These are phyloP conservation scores for Ceratocystis papillata DNA, from an alignment of 2,329 filamentous ascomycete species.

Conservation along the genomic window DNA sequence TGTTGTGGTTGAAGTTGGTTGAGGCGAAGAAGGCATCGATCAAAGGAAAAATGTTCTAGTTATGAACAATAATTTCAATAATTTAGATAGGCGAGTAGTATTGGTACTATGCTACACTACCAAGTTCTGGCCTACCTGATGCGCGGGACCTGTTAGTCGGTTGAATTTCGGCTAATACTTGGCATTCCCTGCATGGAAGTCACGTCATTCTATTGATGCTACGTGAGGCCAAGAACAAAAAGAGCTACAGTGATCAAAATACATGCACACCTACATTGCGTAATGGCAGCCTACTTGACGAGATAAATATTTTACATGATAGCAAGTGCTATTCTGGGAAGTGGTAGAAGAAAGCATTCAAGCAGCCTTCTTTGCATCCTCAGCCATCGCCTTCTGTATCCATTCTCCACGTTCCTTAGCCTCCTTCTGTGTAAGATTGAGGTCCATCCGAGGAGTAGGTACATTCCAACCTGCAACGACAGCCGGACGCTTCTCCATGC, in stretches of 20 bases:
- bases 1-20: not conserved
- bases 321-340: not conserved
- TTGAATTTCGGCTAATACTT: not conserved
- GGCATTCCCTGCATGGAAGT: not conserved
- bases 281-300: not conserved
- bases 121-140: not conserved
- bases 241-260: not conserved
- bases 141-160: conserved; percentile 1
- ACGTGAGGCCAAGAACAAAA: not conserved
- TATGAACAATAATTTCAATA: not conserved
- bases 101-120: conserved; percentile 3
- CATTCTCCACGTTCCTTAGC: conserved; percentile 47
- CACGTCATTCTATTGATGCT: not conserved
- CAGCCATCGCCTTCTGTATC: conserved; percentile 60
- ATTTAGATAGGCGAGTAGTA: not conserved
- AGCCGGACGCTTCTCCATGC: conserved; percentile 55
- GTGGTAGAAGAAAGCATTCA: not conserved
- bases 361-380: conserved; percentile 44
- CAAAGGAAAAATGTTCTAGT: conserved; percentile 12
- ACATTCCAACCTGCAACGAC: conserved; percentile 68
- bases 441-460: conserved; percentile 49
- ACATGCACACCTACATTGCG: not conserved
- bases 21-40: not conserved
- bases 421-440: conserved; percentile 39
- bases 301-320: no score